Evolutionary conservation across 2,329 filamentous ascomycete species (phyloP), one percentile per base, ranked within the genome.

Genomic region (Aspergillus luchuensis): DNA sequence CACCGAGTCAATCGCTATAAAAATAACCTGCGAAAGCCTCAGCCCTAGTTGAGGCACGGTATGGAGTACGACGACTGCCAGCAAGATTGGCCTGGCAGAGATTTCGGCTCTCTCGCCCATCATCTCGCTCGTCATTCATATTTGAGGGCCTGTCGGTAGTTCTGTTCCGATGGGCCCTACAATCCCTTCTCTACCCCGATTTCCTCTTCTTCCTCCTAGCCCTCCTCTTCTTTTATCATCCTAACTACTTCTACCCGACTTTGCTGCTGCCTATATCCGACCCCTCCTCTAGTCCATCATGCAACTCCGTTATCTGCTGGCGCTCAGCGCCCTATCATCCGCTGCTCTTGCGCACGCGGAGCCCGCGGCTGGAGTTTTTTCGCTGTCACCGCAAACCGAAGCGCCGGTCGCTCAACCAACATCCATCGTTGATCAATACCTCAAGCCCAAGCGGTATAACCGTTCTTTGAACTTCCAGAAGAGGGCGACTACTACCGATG

Each of bases 11-110:
- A 17, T 13, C n/a, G 41, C 25, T 45, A 47, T 45, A 43, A 56
- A 47, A 56, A 56, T 56, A 56, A 56, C 17, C 45, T 43, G 25
- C 25, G 39, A 19, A 45, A 56, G 53, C 53, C 53, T 56, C 53
- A 56, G 53, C 53, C 53, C 53, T 56, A 56, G 53, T 56, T 36
- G 39, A 45, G 39, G 39, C 53, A 47, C 53, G 39, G 13, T 36
- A 36, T 36, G 33, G 33, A 36, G 33, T 56, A 56, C 53, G 53
- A 55, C 52, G 52, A 56, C 53, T 17, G 28, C 25, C 17, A 43
- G 19, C 53, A 45, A 45, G 17, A 11, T 19, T n/a, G 17, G 19
- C 19, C 8, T 13, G 39, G 53, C 53, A 56, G 53, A 56, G 17
- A 36, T 45, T 56, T 56, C 39, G 43, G 45, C 13, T 28, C 21